A percentile compares a stretch with the other conserved stretches of the same genome.
phyloP scores from a whole-genome alignment of 2,329 filamentous ascomycete genomes.

The Neofusicoccum cordaticola region DNA sequence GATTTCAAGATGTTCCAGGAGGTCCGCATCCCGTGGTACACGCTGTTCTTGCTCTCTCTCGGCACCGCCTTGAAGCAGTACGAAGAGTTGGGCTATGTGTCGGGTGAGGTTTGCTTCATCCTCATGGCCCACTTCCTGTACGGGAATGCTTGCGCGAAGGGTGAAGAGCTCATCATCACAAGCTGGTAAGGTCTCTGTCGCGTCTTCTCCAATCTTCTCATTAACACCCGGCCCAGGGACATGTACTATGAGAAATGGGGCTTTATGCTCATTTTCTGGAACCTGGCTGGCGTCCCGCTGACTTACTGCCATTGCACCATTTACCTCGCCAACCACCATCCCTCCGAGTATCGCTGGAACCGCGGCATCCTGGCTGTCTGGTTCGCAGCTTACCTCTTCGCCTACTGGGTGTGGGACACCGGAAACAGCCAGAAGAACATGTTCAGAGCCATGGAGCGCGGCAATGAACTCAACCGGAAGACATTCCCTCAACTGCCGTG shows the following conservation, averaged over 20 bases:
- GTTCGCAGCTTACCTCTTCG: slow-evolving; percentile 26
- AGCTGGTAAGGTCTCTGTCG: slow-evolving; percentile 61
- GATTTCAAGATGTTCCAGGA: slow-evolving; percentile 97
- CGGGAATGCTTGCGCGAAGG: slow-evolving; percentile 87
- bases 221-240: slow-evolving; percentile 53
- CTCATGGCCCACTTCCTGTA: slow-evolving; percentile 89
- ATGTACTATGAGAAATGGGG: slow-evolving; percentile 98
- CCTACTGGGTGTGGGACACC: slow-evolving; percentile 91
- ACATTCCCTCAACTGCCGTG: slow-evolving; percentile 82
- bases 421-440: slow-evolving; percentile 92
- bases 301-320: slow-evolving; percentile 93
- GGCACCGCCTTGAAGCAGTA: slow-evolving; percentile 78
- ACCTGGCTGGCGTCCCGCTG: slow-evolving; percentile 83
- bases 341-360: slow-evolving; percentile 64
- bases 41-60: slow-evolving; percentile 74
- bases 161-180: slow-evolving; percentile 83
- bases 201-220: neutral
- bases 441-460: slow-evolving; percentile 77
- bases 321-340: slow-evolving; percentile 54
- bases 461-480: slow-evolving; percentile 55
- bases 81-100: slow-evolving; percentile 80
- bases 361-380: slow-evolving; percentile 57
- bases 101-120: slow-evolving; percentile 78
- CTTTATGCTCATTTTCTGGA: slow-evolving; percentile 98
- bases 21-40: slow-evolving; percentile 88